These are phyloP conservation scores for Pelargonium citronellum DNA, from an alignment of 441 rosid genomes.

Conservation along the genomic window DNA sequence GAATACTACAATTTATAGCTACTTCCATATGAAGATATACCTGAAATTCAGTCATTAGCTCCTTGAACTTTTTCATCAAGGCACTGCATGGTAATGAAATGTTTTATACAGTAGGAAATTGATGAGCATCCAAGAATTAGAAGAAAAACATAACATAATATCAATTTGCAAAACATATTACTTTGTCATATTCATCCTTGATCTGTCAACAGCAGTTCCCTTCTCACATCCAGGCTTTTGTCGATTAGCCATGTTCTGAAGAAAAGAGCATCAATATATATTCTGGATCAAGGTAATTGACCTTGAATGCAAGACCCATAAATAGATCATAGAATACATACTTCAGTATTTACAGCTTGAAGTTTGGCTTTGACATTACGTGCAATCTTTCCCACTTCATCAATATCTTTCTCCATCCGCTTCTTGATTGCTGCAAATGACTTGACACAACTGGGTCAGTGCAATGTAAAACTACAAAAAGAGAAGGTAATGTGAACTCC, in stretches of 20 bases:
- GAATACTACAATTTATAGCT: neutral
- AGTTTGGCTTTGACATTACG: conserved; percentile 67
- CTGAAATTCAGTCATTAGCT: conserved; percentile 86
- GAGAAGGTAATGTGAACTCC: neutral
- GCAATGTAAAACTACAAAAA: neutral
- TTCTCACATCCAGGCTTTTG: conserved; percentile 82
- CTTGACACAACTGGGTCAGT: conserved; percentile 5
- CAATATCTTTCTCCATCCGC: conserved; percentile 85
- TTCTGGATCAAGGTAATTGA: neutral
- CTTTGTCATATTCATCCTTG: conserved; percentile 80
- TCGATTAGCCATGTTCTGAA: conserved; percentile 73
- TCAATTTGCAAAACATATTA: conserved; percentile 18
- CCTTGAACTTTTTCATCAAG: conserved; percentile 50
- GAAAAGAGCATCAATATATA: conserved; percentile 13
- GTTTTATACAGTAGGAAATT: neutral
- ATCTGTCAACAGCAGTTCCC: conserved; percentile 82
- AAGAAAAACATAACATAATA: neutral
- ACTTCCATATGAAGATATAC: conserved; percentile 26
- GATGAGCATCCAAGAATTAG: neutral
- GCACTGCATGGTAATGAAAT: conserved; percentile 43
- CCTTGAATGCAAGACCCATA: conserved; percentile 3
- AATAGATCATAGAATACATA: conserved; percentile 19
- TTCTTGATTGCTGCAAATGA: conserved; percentile 61
- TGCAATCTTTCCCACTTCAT: conserved; percentile 84
- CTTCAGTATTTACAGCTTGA: conserved; percentile 75